A percentile compares a stretch with the other conserved stretches of the same genome.
Conservation (phyloP, 1,139 yeast genomes). For the Lodderomyces metapsilosis region DNA sequence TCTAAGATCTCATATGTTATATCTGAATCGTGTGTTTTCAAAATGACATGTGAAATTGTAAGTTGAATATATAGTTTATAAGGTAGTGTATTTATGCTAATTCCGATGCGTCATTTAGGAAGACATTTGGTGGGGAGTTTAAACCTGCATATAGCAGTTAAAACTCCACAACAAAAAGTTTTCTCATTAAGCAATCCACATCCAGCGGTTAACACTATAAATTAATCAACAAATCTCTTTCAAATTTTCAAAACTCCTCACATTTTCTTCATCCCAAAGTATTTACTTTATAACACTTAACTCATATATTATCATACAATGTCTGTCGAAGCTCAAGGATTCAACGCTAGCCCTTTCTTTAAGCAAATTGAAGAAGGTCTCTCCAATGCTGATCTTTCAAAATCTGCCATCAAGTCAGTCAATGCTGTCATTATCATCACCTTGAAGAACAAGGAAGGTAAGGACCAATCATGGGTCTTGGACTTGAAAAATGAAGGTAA, state of each 20-base stretch:
- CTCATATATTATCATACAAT: constrained; percentile 3
- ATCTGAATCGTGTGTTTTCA: no score
- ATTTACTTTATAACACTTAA: no score
- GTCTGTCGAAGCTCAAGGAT: constrained; percentile 47
- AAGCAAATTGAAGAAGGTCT: constrained; percentile 42
- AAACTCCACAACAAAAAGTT: no score
- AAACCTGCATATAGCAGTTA: neutral
- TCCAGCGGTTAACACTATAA: no score
- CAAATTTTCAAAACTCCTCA: neutral
- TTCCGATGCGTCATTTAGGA: neutral
- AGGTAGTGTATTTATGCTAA: neutral
- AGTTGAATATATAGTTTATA: neutral
- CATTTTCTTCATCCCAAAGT: constrained; percentile 3
- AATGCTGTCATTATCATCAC: constrained; percentile 67
- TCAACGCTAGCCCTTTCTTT: constrained; percentile 48
- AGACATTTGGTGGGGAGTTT: neutral
- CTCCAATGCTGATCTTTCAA: constrained; percentile 35
- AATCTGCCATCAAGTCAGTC: constrained; percentile 50
- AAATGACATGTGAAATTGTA: no score
- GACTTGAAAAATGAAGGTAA: constrained; percentile 69
- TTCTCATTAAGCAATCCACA: neutral
- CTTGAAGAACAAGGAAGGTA: constrained; percentile 66
- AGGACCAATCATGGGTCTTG: constrained; percentile 65
- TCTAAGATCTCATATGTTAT: no score
- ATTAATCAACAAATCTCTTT: neutral